Conservation (phyloP, 225 moss, liverwort and hornwort genomes). For the Pseudoscleropodium purum region DNA sequence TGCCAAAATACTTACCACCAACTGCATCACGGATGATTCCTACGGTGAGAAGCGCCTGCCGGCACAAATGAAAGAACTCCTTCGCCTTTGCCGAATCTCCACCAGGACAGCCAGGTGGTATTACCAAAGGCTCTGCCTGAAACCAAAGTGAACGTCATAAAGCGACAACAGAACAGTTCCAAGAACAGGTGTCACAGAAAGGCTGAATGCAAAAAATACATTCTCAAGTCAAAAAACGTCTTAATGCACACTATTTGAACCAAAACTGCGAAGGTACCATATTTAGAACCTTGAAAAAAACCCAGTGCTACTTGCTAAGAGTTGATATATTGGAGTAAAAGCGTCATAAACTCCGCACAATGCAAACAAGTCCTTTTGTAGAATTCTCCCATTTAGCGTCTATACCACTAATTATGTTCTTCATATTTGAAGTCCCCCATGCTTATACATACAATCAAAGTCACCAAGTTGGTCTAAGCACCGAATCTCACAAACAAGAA, state of each 20-base stretch:
- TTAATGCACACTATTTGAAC: background rate
- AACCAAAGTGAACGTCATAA: constrained; percentile 1
- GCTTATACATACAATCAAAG: background rate
- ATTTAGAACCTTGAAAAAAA: background rate
- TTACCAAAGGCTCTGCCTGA: constrained; percentile 50
- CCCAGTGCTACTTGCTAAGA: background rate
- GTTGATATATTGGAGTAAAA: background rate
- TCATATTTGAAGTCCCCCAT: background rate
- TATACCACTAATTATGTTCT: background rate
- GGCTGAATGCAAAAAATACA: background rate
- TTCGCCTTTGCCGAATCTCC: constrained; percentile 44
- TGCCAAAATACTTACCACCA: constrained; percentile 32
- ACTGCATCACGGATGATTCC: constrained; percentile 90
- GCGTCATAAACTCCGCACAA: background rate
- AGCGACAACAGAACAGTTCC: background rate
- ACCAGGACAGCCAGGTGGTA: constrained; percentile 60
- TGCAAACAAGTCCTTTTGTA: background rate
- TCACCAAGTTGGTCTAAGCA: background rate
- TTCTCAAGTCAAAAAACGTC: background rate
- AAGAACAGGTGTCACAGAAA: background rate
- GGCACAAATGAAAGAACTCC: constrained; percentile 50
- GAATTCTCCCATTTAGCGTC: background rate
- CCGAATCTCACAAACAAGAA: background rate
- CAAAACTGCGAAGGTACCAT: background rate
- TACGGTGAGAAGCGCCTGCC: constrained; percentile 85